phyloP scores from a whole-genome alignment of 2,329 filamentous ascomycete genomes.

The Alternaria novae-zelandiae region DNA sequence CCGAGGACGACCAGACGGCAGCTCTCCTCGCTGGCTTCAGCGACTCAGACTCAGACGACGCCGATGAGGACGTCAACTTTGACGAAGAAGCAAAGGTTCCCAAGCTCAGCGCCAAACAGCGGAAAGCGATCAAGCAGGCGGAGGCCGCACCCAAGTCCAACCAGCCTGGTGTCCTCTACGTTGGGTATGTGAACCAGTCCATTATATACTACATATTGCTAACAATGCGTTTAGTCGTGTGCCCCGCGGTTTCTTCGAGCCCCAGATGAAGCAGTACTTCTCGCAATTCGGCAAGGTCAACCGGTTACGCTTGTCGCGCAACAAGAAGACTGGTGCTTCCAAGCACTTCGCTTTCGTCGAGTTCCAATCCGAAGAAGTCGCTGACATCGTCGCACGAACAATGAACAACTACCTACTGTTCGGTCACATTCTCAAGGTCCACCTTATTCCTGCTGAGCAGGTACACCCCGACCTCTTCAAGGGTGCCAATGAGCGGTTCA shows the following conservation, averaged over 20 bases:
- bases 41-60: conserved; percentile 51
- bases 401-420: conserved; percentile 99
- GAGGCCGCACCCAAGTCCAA: conserved; percentile 59
- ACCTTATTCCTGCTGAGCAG: conserved; percentile 75
- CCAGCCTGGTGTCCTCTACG: conserved; percentile 81
- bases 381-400: conserved; percentile 88
- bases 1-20: conserved; percentile 57
- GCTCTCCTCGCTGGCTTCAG: conserved; percentile 60
- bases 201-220: neutral
- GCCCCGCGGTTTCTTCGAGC: conserved; percentile 95
- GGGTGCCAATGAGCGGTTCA: conserved; percentile 88
- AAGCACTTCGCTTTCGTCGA: conserved; percentile 97
- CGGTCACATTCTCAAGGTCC: conserved; percentile 90
- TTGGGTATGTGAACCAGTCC: conserved; percentile 62
- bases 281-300: conserved; percentile 87
- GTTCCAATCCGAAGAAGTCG: conserved; percentile 78
- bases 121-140: conserved; percentile 57
- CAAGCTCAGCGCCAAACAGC: conserved; percentile 34
- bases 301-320: conserved; percentile 82
- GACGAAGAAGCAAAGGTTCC: conserved; percentile 45
- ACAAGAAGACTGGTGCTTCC: conserved; percentile 86
- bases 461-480: conserved; percentile 85
- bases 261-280: conserved; percentile 93
- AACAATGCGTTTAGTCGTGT: conserved; percentile 65
- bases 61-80: conserved; percentile 44